Base-by-base conservation (phyloP, 805 yeast genomes). In the Metschnikowia shivogae region DNA sequence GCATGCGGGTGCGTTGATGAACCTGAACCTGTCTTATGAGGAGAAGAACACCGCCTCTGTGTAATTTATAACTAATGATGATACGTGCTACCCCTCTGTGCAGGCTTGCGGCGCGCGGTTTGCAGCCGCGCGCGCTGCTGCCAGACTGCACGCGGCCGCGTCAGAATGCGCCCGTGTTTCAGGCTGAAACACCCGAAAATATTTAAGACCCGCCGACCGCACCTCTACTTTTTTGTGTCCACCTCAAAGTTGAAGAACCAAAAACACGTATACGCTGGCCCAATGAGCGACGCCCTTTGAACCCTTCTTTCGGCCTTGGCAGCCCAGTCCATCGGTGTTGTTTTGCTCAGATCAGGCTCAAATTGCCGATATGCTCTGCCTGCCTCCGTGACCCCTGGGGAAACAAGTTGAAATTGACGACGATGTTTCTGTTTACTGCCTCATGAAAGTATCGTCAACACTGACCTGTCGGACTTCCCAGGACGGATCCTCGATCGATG, bases 281-380 rank as follows among this genome's bases (percentile, higher is more conserved):
- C n/a, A n/a, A n/a, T n/a, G n/a, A n/a, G n/a, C n/a, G n/a, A n/a
- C n/a, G n/a, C n/a, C n/a, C n/a, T n/a, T n/a, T n/a, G n/a, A n/a
- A n/a, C n/a, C n/a, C n/a, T n/a, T n/a, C n/a, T n/a, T n/a, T 34
- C 57, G 26, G 63, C 60, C 35, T 28, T 53, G n/a, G 60, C 64
- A 24, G 59, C 57, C 11, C 46, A 47, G 36, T 40, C 49, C 17
- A 49, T 61, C 36, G 42, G 47, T 12, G 48, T 57, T 20, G 32
- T 57, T 22, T 44, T 55, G 30, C 56, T 60, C 31, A 53, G 53
- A 35, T 59, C 64, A 8, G 64, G 62, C 22, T 47, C 62, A 3
- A 34, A 22, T 3, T 57, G 47, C 50, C 65, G 60, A 34, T 58
- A 52, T 50, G 20, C 34, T 8, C 20, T 13, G 22, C 40, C 12